Evolutionary conservation across 306 rosid genomes (phyloP).

Genomic region (Datisca glomerata): DNA sequence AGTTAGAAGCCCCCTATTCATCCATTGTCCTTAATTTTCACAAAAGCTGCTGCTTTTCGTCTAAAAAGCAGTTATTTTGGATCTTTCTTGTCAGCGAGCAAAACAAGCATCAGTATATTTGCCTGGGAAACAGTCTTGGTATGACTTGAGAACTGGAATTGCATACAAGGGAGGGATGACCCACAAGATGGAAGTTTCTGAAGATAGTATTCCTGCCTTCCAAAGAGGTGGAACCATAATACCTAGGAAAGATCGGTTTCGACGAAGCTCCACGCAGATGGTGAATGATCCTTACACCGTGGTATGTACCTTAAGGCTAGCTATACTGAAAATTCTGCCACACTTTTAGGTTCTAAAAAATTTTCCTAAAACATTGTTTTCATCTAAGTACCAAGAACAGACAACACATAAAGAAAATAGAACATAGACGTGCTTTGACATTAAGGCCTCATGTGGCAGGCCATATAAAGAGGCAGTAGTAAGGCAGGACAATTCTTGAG

Average conservation of each 20-base stretch:
- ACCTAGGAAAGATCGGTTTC: conserved; percentile 80
- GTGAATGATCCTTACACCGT: conserved; percentile 81
- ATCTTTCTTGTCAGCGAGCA: conserved; percentile 37
- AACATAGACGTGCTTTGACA: too few species aligned
- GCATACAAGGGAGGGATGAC: conserved; percentile 64
- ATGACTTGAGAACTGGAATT: conserved; percentile 62
- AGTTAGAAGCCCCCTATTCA: conserved; percentile 4
- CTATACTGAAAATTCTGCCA: background rate
- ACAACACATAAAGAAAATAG: too few species aligned
- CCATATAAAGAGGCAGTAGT: too few species aligned
- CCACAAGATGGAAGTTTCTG: conserved; percentile 55
- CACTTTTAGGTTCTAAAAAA: background rate
- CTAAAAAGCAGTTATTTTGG: background rate
- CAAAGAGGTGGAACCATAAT: conserved; percentile 85
- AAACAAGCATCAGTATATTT: conserved; percentile 69
- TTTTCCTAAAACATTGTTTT: background rate
- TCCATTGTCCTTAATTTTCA: background rate
- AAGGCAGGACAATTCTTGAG: too few species aligned
- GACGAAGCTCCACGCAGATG: conserved; percentile 96
- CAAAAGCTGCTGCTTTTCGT: conserved; percentile 6
- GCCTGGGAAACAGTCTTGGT: conserved; percentile 89
- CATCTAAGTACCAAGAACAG: too few species aligned
- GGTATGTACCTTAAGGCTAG: conserved; percentile 38
- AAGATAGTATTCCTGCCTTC: conserved; percentile 83
- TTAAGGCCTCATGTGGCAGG: too few species aligned